A percentile compares a stretch with the other conserved stretches of the same genome.
Conservation (phyloP, 345 rosid species). For the Brassica nigra region DNA sequence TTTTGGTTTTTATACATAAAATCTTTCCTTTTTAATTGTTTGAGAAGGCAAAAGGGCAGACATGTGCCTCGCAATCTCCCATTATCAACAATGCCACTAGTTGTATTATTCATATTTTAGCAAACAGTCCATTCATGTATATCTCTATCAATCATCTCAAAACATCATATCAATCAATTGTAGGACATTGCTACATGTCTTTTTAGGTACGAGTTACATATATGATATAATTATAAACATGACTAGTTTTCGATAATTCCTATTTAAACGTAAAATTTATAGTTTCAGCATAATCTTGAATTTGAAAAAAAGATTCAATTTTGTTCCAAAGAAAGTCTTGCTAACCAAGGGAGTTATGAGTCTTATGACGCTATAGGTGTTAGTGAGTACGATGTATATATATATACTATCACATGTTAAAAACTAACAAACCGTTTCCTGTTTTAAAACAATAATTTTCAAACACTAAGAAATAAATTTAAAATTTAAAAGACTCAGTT, state of each 20-base stretch:
- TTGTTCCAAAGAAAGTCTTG: too few relatives aligned
- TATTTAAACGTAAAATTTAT: too few relatives aligned
- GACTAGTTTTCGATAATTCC: not conserved
- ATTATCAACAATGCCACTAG: constrained; percentile 15
- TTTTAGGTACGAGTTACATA: not conserved
- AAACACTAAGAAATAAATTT: too few relatives aligned
- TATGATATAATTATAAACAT: not conserved
- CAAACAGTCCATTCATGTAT: not conserved
- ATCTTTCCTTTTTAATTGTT: not conserved
- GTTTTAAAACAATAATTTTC: not conserved
- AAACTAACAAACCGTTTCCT: too few relatives aligned
- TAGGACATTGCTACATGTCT: constrained; percentile 12
- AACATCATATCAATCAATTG: constrained; percentile 26
- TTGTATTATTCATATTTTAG: constrained; percentile 17
- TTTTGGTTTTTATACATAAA: not conserved
- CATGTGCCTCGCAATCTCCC: constrained; percentile 14
- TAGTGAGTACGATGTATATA: too few relatives aligned
- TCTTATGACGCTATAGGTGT: too few relatives aligned
- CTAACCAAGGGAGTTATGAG: too few relatives aligned
- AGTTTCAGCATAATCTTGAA: too few relatives aligned
- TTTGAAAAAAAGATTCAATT: too few relatives aligned
- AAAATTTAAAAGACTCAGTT: not conserved
- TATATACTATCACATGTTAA: too few relatives aligned
- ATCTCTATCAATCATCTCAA: constrained; percentile 23
- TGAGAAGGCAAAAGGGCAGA: not conserved